Percentiles rank a stretch among this genome's conserved stretches.
Conservation (phyloP, 768 basidiomycete species). For the Symmetrospora coprosmae region DNA sequence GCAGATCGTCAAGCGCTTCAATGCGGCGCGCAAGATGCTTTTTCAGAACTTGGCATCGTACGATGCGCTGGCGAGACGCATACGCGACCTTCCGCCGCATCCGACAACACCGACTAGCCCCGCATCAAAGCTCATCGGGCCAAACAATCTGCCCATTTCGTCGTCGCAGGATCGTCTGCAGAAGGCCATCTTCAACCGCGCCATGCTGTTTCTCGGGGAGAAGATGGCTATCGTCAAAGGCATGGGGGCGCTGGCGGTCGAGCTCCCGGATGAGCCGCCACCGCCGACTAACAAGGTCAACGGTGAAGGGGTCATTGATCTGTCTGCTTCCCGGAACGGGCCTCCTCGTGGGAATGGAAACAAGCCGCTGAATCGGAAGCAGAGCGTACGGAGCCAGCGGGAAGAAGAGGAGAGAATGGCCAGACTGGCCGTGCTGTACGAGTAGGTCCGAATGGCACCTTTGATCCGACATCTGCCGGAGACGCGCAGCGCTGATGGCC, state of each 20-base stretch:
- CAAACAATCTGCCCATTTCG: slow-evolving; percentile 40
- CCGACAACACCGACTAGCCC: background rate
- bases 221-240: slow-evolving; percentile 73
- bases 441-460: slow-evolving; percentile 23
- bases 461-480: background rate
- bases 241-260: slow-evolving; percentile 25
- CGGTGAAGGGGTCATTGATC: no score
- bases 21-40: slow-evolving; percentile 53
- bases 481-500: background rate
- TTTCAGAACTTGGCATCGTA: slow-evolving; percentile 76
- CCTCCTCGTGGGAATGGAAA: no score
- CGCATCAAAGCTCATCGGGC: background rate
- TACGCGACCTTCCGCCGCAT: slow-evolving; percentile 53
- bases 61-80: slow-evolving; percentile 72
- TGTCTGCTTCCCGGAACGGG: no score
- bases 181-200: slow-evolving; percentile 59
- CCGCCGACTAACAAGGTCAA: no score
- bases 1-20: slow-evolving; percentile 12
- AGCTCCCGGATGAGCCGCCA: no score
- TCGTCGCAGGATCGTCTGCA: slow-evolving; percentile 64
- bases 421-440: slow-evolving; percentile 29
- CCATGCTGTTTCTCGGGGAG: slow-evolving; percentile 67
- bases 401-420: slow-evolving; percentile 21
- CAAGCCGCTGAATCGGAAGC: no score
- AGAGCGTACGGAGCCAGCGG: background rate